Evolutionary conservation across 257 asterid genomes (phyloP).

Genomic region (Oldenlandia corymbosa): DNA sequence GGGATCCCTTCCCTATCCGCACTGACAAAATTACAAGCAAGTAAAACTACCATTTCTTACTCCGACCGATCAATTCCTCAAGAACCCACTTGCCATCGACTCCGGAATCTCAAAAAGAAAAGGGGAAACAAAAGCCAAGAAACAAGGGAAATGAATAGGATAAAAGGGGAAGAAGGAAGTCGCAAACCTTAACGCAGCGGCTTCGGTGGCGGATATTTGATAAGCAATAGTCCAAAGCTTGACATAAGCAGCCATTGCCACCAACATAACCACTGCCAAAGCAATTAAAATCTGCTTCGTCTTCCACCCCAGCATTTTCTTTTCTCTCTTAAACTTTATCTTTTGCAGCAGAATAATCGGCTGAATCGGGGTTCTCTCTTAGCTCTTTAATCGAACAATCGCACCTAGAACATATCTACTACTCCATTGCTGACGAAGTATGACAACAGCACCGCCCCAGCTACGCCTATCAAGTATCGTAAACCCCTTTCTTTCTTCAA

Average conservation of each 20-base stretch:
- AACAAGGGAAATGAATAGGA: background rate
- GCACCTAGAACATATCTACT: too few species aligned
- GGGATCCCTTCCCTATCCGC: background rate
- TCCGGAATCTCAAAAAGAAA: background rate
- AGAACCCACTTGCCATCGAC: background rate
- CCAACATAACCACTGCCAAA: slow-evolving; percentile 48
- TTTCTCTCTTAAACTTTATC: background rate
- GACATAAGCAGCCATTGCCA: slow-evolving; percentile 66
- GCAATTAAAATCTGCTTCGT: slow-evolving; percentile 41
- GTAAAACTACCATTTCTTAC: background rate
- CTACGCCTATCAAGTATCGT: slow-evolving; percentile 8
- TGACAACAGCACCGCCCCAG: background rate
- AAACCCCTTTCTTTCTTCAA: background rate
- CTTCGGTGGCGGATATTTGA: slow-evolving; percentile 48
- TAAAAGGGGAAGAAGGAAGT: background rate
- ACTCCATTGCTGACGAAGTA: too few species aligned
- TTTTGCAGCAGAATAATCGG: background rate
- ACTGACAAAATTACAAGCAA: background rate
- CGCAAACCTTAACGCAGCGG: slow-evolving; percentile 54
- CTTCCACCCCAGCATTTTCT: slow-evolving; percentile 41
- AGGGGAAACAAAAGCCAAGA: background rate
- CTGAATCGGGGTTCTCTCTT: too few species aligned
- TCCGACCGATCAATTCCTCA: background rate
- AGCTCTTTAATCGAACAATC: too few species aligned
- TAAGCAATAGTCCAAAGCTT: slow-evolving; percentile 77